Percentiles rank a stretch among this genome's conserved stretches.
Evolutionary conservation across 371 early-diverging fungal genomes (phyloP).

Genomic region (Sporodiniella umbellata): DNA sequence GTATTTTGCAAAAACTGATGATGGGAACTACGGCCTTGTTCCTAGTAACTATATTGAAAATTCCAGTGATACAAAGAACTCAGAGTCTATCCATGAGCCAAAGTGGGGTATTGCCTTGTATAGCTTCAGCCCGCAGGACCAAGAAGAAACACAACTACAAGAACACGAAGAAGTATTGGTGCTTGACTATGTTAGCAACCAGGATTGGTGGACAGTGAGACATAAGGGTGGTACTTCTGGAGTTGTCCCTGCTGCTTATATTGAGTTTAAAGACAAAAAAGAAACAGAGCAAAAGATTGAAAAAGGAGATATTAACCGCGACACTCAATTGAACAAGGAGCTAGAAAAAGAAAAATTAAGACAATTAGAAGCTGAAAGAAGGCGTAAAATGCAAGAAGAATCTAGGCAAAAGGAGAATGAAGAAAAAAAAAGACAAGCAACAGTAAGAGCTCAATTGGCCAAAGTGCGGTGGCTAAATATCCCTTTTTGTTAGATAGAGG

Average conservation of each 20-base stretch:
- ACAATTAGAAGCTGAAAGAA: constrained; percentile 22
- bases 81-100: constrained; percentile 26
- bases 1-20: constrained; percentile 61
- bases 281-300: constrained; percentile 12
- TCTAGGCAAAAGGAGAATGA: constrained; percentile 21
- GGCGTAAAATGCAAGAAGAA: constrained; percentile 27
- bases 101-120: constrained; percentile 71
- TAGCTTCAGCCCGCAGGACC: constrained; percentile 68
- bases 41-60: constrained; percentile 77
- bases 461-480: background rate
- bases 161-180: constrained; percentile 75
- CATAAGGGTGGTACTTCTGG: constrained; percentile 38
- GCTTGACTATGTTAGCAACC: constrained; percentile 57
- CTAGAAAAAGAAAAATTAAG: constrained; percentile 17
- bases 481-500: background rate
- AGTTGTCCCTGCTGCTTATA: constrained; percentile 55
- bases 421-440: constrained; percentile 13
- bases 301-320: constrained; percentile 23
- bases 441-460: background rate
- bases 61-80: constrained; percentile 1
- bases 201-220: constrained; percentile 71
- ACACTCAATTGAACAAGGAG: constrained; percentile 19
- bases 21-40: constrained; percentile 61
- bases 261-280: constrained; percentile 39
- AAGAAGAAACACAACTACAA: constrained; percentile 67